Base-by-base conservation (phyloP, 257 asterid species). In the Scutellaria galericulata region DNA sequence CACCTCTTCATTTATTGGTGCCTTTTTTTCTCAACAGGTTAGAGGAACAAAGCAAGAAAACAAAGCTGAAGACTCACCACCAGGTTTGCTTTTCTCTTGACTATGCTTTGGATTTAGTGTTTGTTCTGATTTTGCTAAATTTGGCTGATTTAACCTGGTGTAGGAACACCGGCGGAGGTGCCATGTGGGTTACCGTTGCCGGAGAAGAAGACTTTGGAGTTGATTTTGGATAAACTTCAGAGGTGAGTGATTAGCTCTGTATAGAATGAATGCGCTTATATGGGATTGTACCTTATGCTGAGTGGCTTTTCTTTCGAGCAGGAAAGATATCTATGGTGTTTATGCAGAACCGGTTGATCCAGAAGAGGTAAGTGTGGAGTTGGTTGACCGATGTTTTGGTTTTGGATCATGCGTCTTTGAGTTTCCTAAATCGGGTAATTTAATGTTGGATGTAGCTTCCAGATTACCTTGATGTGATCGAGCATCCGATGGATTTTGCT, bases 291-390 rank as follows among this genome's bases (percentile, higher is more conserved):
- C 73, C 60, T 64, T 62, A 61, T 72, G 79, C 42, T 72, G 74
- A 81, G 66, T 78, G 77, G 71, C 60, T 77, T 65, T 75, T 79
- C 57, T 66, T 42, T 74, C 85, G 85, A 24, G 71, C 96, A 95
- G 99, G 97, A 95, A 95, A 75, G 99, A 95, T 78, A 83, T 87
- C 22, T 95, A 95, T 57, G 97, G 95, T 68, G 98, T 95, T 52
- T 95, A 89, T 79, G 96, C 98, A 3, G 97, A 95, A 70, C 99
- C 99, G 0, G 99, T 90, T 77, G 99, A 95, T 86, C 98, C 98
- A 42, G 99, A 92, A 68, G 99, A 95, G 95, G 99, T 95, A 75
- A 72, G 80, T 60, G 22, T n/a, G 31, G 15, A 41, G 52, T 71
- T 53, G 5, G 57, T 73, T 41, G 20, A 35, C 60, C 56, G 24